Conservation (phyloP, 345 rosid genomes). For the Aurinia saxatilis region DNA sequence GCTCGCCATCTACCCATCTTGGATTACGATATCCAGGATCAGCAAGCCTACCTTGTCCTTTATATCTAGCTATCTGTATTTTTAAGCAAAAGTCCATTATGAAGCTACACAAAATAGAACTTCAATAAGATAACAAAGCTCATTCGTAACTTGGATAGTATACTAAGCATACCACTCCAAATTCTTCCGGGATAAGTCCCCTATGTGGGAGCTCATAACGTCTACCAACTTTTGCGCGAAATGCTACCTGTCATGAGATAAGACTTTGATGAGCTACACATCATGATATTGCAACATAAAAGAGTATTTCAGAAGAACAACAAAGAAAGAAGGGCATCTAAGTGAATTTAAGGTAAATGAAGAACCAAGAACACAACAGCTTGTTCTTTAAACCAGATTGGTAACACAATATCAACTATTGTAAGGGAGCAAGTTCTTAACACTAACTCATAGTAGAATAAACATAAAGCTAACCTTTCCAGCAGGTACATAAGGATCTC, state of each 20-base stretch:
- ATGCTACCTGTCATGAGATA: constrained; percentile 57
- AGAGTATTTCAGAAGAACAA: not conserved
- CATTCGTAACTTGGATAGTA: not conserved
- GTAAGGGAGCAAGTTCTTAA: not conserved
- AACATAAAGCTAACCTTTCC: constrained; percentile 60
- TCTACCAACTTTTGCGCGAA: constrained; percentile 93
- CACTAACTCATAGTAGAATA: constrained; percentile 1
- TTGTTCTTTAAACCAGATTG: not conserved
- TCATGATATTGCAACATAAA: constrained; percentile 4
- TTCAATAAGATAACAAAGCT: not conserved
- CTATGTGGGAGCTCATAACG: constrained; percentile 86
- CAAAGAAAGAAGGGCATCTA: not conserved
- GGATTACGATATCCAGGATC: constrained; percentile 84
- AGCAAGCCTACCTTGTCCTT: constrained; percentile 94
- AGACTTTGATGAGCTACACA: not conserved
- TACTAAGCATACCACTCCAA: constrained; percentile 68
- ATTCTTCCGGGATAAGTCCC: constrained; percentile 94
- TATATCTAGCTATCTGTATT: constrained; percentile 78
- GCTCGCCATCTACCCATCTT: constrained; percentile 98
- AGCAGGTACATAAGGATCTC: constrained; percentile 92
- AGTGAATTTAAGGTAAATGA: not conserved
- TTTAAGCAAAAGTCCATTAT: constrained; percentile 2
- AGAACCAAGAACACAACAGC: not conserved
- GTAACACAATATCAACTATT: not conserved
- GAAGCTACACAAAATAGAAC: constrained; percentile 1